Conservation (phyloP, 179 eudicot species). For the Carnegiea gigantea region DNA sequence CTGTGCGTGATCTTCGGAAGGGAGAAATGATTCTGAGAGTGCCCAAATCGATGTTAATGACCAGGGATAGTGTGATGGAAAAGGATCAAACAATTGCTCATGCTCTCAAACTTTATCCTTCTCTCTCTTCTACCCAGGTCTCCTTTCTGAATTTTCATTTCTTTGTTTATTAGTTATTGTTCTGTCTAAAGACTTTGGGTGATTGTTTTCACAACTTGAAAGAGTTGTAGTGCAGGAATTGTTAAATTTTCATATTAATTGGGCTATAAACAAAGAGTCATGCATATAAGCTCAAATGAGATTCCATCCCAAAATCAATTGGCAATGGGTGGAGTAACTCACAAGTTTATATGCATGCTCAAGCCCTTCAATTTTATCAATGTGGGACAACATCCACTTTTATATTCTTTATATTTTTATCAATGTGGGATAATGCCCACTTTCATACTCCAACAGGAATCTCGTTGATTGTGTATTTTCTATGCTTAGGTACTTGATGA, state of each 20-base stretch:
- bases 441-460: no score
- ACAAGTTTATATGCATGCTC: no score
- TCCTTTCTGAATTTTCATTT: neutral
- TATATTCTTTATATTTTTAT: no score
- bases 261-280: no score
- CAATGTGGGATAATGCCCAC: no score
- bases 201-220: neutral
- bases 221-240: no score
- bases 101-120: conserved; percentile 38
- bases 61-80: conserved; percentile 43
- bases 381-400: no score
- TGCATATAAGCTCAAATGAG: no score
- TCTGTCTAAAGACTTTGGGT: neutral
- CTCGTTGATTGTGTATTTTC: neutral
- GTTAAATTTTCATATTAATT: no score
- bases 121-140: conserved; percentile 78
- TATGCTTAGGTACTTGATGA: neutral
- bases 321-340: no score
- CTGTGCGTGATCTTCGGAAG: conserved; percentile 63
- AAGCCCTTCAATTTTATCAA: no score
- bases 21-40: conserved; percentile 85
- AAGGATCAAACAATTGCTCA: conserved; percentile 41
- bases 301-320: no score
- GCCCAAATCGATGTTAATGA: conserved; percentile 66
- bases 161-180: neutral